Conservation (phyloP, 495 filamentous ascomycete genomes). For the Penicillium psychrofluorescens region DNA sequence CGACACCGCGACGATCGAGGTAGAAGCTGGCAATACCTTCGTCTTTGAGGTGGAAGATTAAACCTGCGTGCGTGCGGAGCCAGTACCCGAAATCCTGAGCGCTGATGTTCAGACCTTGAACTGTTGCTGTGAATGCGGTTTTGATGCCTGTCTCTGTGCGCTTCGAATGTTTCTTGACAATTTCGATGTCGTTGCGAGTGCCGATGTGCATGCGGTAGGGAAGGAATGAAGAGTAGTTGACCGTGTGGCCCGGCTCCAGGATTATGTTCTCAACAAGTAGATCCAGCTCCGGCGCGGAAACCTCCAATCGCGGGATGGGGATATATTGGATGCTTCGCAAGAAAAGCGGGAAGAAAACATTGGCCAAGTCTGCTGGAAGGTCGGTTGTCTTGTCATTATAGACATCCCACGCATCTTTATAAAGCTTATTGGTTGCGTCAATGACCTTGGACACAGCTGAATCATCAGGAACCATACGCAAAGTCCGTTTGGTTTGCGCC, state of each 20-base stretch:
- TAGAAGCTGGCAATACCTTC: constrained; percentile 78
- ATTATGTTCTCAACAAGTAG: constrained; percentile 86
- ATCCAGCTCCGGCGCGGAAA: constrained; percentile 75
- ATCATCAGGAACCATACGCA: constrained; percentile 62
- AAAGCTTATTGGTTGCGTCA: constrained; percentile 54
- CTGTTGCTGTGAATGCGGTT: constrained; percentile 63
- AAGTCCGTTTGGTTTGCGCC: constrained; percentile 57
- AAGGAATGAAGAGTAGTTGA: constrained; percentile 84
- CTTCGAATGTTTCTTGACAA: constrained; percentile 68
- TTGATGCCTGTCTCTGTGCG: constrained; percentile 58
- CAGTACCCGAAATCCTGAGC: constrained; percentile 83
- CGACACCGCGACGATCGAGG: constrained; percentile 79
- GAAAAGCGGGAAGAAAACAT: constrained; percentile 73
- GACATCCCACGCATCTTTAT: constrained; percentile 56
- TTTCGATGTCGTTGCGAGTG: constrained; percentile 78
- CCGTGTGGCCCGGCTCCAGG: constrained; percentile 76
- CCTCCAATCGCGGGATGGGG: constrained; percentile 79
- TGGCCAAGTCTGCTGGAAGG: constrained; percentile 63
- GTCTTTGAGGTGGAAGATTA: constrained; percentile 62
- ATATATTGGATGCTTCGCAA: constrained; percentile 74
- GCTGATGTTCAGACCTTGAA: constrained; percentile 72
- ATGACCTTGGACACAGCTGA: constrained; percentile 60
- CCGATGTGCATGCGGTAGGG: constrained; percentile 75
- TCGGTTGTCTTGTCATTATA: constrained; percentile 53
- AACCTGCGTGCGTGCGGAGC: constrained; percentile 58